Conservation (phyloP, 2,329 filamentous ascomycete species). For the Neofusicoccum ribis region DNA sequence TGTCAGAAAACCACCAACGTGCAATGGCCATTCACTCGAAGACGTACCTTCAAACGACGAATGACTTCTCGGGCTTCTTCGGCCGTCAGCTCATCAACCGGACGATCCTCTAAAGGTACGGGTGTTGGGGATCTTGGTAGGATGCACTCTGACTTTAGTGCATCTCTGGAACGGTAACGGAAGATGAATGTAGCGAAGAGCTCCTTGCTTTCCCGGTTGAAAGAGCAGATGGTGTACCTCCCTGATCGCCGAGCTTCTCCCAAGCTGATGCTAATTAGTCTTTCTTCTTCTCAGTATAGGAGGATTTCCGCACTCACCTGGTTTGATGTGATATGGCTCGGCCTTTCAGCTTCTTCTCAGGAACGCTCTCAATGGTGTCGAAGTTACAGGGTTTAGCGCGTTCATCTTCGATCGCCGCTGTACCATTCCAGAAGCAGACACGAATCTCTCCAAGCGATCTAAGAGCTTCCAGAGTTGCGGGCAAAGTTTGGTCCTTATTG, state of each 20-base stretch:
- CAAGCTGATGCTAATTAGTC: not conserved
- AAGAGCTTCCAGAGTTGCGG: not conserved
- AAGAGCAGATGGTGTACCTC: not conserved
- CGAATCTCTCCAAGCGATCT: not conserved
- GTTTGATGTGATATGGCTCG: slow-evolving; percentile 24
- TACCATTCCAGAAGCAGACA: not conserved
- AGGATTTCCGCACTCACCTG: too few relatives aligned
- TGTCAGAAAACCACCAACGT: not conserved
- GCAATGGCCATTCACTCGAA: too few relatives aligned
- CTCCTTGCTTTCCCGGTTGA: slow-evolving; percentile 7
- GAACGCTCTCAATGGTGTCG: slow-evolving; percentile 14
- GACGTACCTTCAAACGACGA: slow-evolving; percentile 24
- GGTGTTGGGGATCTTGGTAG: slow-evolving; percentile 33
- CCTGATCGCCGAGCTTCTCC: not conserved
- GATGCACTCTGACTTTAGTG: slow-evolving; percentile 35
- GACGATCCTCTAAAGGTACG: slow-evolving; percentile 25
- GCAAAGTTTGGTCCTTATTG: not conserved
- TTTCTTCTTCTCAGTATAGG: too few relatives aligned
- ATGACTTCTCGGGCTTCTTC: slow-evolving; percentile 29
- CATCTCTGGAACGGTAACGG: slow-evolving; percentile 30
- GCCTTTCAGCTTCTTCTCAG: slow-evolving; percentile 29
- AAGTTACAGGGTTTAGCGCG: not conserved
- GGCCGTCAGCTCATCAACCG: slow-evolving; percentile 25
- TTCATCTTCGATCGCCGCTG: not conserved
- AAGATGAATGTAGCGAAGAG: slow-evolving; percentile 30